phyloP scores from a whole-genome alignment of 768 basidiomycete genomes.

The Suillus fuscotomentosus region DNA sequence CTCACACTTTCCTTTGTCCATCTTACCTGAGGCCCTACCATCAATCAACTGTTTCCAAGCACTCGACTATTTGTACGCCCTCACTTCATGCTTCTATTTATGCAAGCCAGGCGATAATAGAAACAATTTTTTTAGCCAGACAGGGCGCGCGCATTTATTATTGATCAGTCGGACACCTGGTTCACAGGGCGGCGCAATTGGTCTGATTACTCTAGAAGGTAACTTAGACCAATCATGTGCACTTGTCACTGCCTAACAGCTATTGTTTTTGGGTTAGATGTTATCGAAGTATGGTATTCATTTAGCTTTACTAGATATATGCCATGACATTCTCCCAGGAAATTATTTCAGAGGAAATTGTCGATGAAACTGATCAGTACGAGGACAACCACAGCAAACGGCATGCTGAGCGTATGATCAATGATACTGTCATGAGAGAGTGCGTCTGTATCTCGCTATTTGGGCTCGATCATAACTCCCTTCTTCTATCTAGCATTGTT shows the following conservation, averaged over 20 bases:
- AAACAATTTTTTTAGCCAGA: constrained; percentile 58
- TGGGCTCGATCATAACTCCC: background rate
- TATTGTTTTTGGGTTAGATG: constrained; percentile 40
- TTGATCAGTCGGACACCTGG: constrained; percentile 89
- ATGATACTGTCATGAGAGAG: constrained; percentile 78
- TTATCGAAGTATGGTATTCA: constrained; percentile 58
- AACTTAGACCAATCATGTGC: constrained; percentile 11
- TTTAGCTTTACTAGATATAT: background rate
- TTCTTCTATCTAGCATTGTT: constrained; percentile 43
- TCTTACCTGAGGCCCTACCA: constrained; percentile 86
- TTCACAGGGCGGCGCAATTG: constrained; percentile 79
- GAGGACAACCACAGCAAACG: constrained; percentile 84
- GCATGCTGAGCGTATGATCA: constrained; percentile 67
- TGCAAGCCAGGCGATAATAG: background rate
- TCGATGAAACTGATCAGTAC: constrained; percentile 91
- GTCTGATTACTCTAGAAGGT: constrained; percentile 90
- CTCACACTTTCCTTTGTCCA: constrained; percentile 70
- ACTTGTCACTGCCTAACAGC: constrained; percentile 3
- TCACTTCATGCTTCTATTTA: background rate
- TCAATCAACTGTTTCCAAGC: constrained; percentile 94
- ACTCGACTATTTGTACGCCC: constrained; percentile 80
- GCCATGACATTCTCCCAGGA: constrained; percentile 47
- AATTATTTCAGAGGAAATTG: constrained; percentile 96
- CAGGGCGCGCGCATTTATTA: constrained; percentile 89
- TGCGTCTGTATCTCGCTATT: constrained; percentile 25